phyloP scores from a whole-genome alignment of 306 rosid species.

The Prunus mira region DNA sequence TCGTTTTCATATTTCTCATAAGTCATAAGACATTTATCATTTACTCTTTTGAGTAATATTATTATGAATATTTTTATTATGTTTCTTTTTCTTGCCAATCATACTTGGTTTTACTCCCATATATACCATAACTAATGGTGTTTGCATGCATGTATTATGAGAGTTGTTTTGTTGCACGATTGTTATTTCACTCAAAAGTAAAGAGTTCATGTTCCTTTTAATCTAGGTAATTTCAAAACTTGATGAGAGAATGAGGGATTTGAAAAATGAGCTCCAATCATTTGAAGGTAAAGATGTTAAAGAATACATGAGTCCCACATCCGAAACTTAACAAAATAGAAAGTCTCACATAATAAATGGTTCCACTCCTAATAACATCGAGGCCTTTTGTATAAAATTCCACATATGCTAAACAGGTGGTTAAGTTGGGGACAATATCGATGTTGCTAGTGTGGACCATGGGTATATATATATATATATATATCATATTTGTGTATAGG shows the following conservation, averaged over 20 bases:
- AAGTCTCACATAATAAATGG: too few relatives aligned
- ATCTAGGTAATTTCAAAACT: conserved; percentile 56
- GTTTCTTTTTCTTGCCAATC: neutral
- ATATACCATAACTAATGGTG: neutral
- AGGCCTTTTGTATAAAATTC: too few relatives aligned
- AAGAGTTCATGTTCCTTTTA: conserved; percentile 10
- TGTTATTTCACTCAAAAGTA: conserved; percentile 3
- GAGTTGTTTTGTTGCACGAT: neutral
- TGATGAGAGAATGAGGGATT: conserved; percentile 52
- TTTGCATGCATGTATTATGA: neutral
- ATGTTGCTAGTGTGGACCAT: too few relatives aligned
- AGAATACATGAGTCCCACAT: too few relatives aligned
- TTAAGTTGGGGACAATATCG: too few relatives aligned
- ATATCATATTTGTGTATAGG: neutral
- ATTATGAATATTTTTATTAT: neutral
- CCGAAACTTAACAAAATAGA: too few relatives aligned
- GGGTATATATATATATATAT: conserved; percentile 3
- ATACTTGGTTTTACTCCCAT: neutral
- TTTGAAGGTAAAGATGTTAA: conserved; percentile 70
- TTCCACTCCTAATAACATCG: too few relatives aligned
- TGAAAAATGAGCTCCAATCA: conserved; percentile 64
- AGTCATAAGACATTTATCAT: neutral
- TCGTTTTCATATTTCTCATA: neutral
- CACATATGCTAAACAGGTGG: too few relatives aligned
- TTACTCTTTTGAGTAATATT: neutral